Evolutionary conservation across 1,284 basidiomycete genomes (phyloP).

Genomic region (Schizophyllum commune): DNA sequence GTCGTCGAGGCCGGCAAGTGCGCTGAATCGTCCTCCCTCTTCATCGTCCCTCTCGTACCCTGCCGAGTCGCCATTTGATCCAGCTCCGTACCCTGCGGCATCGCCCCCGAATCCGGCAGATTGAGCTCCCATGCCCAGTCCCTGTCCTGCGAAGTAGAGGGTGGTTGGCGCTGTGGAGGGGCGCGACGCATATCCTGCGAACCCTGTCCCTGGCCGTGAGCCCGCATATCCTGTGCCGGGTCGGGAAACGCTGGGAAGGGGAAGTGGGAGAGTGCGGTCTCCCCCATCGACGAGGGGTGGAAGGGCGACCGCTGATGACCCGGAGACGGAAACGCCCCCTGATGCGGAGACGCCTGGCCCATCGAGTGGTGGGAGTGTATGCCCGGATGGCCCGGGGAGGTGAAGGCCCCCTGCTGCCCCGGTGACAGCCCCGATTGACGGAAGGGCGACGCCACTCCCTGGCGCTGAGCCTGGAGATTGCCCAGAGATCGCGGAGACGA

Average conservation of each 20-base stretch:
- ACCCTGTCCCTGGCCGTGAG: too few relatives aligned
- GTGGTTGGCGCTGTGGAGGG: too few relatives aligned
- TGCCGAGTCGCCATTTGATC: slow-evolving; percentile 7
- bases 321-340: too few relatives aligned
- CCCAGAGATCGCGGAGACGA: slow-evolving; percentile 10
- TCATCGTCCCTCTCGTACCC: slow-evolving; percentile 30
- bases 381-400: slow-evolving; percentile 10
- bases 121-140: not conserved
- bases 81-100: slow-evolving; percentile 18
- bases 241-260: too few relatives aligned
- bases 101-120: too few relatives aligned
- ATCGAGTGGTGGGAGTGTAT: too few relatives aligned
- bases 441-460: not conserved
- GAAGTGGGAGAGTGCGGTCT: too few relatives aligned
- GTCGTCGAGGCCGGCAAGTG: slow-evolving; percentile 18
- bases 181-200: too few relatives aligned
- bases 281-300: too few relatives aligned
- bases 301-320: too few relatives aligned
- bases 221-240: too few relatives aligned
- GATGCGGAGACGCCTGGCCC: too few relatives aligned
- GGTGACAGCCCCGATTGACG: not conserved
- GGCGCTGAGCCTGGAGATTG: not conserved
- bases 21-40: slow-evolving; percentile 40
- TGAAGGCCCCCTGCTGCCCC: not conserved
- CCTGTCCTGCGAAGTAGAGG: not conserved